These are phyloP conservation scores for Akanthomyces dipterigenus DNA, from an alignment of 2,329 filamentous ascomycete species.

Conservation along the genomic window DNA sequence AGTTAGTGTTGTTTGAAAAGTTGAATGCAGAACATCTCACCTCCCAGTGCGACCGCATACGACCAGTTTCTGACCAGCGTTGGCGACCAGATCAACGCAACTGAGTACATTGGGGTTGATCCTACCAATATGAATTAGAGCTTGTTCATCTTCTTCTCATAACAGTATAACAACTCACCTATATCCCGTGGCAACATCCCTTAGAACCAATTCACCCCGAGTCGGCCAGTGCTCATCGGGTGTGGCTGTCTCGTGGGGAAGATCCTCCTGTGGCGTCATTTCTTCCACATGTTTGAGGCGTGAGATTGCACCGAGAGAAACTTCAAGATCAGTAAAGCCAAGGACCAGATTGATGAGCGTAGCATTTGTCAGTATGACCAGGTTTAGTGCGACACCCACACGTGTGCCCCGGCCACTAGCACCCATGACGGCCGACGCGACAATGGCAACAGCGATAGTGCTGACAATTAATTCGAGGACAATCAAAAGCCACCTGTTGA, in stretches of 20 bases:
- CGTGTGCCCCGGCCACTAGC: conserved; percentile 12
- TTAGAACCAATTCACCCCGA: conserved; percentile 14
- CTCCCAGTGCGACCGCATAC: conserved; percentile 22
- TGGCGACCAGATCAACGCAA: conserved; percentile 14
- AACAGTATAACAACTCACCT: conserved; percentile 5
- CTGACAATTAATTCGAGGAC: conserved; percentile 36
- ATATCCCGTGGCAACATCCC: conserved; percentile 16
- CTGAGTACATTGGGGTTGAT: conserved; percentile 14
- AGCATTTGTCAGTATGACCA: conserved; percentile 19
- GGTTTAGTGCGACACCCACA: conserved; percentile 21
- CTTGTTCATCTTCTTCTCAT: not conserved
- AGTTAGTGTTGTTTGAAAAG: conserved; percentile 12
- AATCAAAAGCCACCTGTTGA: conserved; percentile 42
- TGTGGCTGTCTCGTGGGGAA: conserved; percentile 1
- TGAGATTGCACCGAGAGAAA: conserved; percentile 20
- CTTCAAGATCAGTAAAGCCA: conserved; percentile 18
- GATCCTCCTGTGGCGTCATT: conserved; percentile 14
- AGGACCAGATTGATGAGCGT: conserved; percentile 18
- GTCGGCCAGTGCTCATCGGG: conserved; percentile 16
- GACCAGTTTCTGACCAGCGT: conserved; percentile 17
- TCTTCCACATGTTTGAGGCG: conserved; percentile 16
- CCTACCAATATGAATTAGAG: not conserved
- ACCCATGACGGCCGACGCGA: conserved; percentile 29
- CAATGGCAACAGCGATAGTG: conserved; percentile 26
- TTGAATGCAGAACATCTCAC: conserved; percentile 4